Base-by-base conservation (phyloP, 176 grass and related monocot species). In the Carex kokanica region DNA sequence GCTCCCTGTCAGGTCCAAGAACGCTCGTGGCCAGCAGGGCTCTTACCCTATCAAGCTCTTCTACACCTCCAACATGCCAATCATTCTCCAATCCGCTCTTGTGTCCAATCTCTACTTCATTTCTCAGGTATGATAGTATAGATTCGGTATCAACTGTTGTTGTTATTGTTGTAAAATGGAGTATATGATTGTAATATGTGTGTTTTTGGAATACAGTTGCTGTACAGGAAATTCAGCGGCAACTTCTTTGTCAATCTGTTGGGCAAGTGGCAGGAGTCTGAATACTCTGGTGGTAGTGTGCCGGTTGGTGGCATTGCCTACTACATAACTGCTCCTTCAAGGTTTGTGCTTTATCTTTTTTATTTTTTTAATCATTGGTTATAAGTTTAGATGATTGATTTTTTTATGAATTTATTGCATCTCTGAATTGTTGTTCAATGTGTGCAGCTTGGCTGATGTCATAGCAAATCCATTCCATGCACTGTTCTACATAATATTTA, bases 41-140 rank as follows among this genome's bases (percentile, higher is more conserved):
- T 98, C 92, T 21, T 98, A 98, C 82, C 95, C 95, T 45, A 98
- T 98, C 86, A 98, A 98, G 86, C 83, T 98, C 59, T 98, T 98
- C 74, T 98, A 95, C 80, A 98, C 95, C 68, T 95, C 90, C 13
- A 98, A 98, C 79, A 95, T 98, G 95, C 95, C 92, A 69, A 98
- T 98, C 68, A 98, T 95, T 86, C 82, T 98, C 64, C 95, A 98
- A 82, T 95, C 92, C 53, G 95, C 95, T 11, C 86, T 95, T 55
- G 94, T 95, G 74, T 90, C 95, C 55, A 98, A 98, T 66, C 90
- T 98, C 38, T 98, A 98, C 43, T 98, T 98, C 80, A 98, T 95
- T 53, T 98, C 92, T 34, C 90, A 98, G 92, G 95, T 98, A 82
- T 58, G 38, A 40, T 64, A 64, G 53, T 81, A 25, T 81, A 18